Percentiles rank a stretch among this genome's conserved stretches.
These are phyloP conservation scores for Rhodotorula mucilaginosa DNA, from an alignment of 1,284 basidiomycete genomes.

Conservation along the genomic window DNA sequence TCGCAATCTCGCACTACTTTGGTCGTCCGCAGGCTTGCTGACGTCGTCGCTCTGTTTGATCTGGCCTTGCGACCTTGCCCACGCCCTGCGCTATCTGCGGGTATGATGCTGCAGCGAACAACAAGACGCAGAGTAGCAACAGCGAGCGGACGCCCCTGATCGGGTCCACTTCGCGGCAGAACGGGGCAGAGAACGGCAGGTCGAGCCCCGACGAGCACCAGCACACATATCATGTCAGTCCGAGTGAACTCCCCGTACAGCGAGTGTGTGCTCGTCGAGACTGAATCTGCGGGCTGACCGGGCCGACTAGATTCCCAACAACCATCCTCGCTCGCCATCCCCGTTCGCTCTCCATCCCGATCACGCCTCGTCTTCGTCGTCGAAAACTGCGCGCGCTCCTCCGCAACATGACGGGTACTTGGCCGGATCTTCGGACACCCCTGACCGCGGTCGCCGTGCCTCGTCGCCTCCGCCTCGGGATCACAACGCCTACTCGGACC, in stretches of 20 bases:
- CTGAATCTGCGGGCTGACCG: neutral
- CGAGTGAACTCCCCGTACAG: too few species aligned
- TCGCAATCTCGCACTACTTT: too few species aligned
- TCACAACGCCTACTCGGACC: too few species aligned
- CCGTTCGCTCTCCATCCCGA: neutral
- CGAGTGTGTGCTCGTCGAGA: too few species aligned
- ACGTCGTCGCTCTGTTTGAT: too few species aligned
- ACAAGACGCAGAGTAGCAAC: neutral
- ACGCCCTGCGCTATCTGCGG: too few species aligned
- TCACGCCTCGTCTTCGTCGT: neutral
- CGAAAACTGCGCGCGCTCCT: neutral
- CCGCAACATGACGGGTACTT: neutral
- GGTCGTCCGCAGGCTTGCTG: too few species aligned
- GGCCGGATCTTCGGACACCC: neutral
- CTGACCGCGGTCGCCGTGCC: neutral
- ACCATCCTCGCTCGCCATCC: slow-evolving; percentile 21
- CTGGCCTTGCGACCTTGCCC: too few species aligned
- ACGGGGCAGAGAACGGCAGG: neutral
- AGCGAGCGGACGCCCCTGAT: slow-evolving; percentile 27
- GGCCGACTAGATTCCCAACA: slow-evolving; percentile 29
- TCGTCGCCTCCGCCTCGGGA: too few species aligned
- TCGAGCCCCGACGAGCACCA: neutral
- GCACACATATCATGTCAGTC: slow-evolving; percentile 7
- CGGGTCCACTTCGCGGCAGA: neutral
- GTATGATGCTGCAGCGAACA: too few species aligned